Percentiles rank a stretch among this genome's conserved stretches.
Evolutionary conservation across 2,329 filamentous ascomycete species (phyloP).

Genomic region (Paraconiothyrium sp.): DNA sequence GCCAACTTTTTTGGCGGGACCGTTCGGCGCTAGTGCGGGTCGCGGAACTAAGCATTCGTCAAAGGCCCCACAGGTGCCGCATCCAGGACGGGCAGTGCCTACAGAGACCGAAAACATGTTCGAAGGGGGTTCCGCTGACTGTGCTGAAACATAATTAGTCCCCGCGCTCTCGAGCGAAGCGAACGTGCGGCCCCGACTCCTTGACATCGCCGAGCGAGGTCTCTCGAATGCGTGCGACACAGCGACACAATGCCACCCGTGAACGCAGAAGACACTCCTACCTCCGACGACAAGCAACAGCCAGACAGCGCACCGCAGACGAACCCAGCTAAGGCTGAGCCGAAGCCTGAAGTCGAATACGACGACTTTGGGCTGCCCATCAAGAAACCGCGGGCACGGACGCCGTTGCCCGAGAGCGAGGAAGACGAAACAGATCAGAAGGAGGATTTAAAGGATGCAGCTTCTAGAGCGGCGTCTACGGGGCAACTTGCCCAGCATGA

Average conservation of each 20-base stretch:
- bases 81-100: not conserved
- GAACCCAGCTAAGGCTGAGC: constrained; percentile 23
- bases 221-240: constrained; percentile 23
- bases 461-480: constrained; percentile 33
- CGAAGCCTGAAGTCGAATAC: constrained; percentile 55
- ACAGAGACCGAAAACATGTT: constrained; percentile 2
- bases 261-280: constrained; percentile 36
- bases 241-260: constrained; percentile 30
- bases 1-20: not conserved
- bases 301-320: constrained; percentile 24
- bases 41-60: not conserved
- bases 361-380: constrained; percentile 79
- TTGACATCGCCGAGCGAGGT: not conserved
- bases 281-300: constrained; percentile 31
- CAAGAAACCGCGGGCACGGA: constrained; percentile 54
- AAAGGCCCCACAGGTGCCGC: not conserved
- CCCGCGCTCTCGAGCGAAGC: not conserved
- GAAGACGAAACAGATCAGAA: constrained; percentile 39
- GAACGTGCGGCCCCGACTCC: not conserved
- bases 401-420: constrained; percentile 37
- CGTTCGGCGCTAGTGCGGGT: not conserved
- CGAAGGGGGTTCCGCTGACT: constrained; percentile 11
- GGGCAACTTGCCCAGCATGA: constrained; percentile 42
- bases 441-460: constrained; percentile 42
- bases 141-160: constrained; percentile 15